These are phyloP conservation scores for Hyaloscypha hepaticicola DNA, from an alignment of 495 filamentous ascomycete genomes.

Conservation along the genomic window DNA sequence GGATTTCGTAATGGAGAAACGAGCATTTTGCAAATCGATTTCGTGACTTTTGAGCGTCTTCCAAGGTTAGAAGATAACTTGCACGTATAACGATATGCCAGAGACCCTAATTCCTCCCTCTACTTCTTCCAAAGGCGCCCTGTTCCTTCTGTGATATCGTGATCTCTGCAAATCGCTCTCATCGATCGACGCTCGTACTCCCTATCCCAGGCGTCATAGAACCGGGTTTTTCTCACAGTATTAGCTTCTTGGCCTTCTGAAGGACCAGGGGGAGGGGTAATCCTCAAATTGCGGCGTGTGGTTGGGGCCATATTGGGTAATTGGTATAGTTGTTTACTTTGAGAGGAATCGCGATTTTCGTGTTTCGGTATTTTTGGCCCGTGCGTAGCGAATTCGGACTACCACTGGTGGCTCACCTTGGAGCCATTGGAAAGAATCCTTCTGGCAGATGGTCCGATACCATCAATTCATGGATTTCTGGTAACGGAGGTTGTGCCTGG, in stretches of 20 bases:
- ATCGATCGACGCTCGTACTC: background rate
- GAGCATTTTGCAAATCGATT: background rate
- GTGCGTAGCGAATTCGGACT: background rate
- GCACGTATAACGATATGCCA: background rate
- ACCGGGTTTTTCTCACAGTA: background rate
- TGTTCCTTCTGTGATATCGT: background rate
- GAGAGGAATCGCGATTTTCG: background rate
- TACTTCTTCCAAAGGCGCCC: background rate
- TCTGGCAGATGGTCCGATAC: no score
- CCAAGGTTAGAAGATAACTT: background rate
- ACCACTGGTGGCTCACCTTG: no score
- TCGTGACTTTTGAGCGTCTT: background rate
- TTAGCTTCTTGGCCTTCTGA: background rate
- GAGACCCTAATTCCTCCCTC: background rate
- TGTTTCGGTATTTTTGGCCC: background rate
- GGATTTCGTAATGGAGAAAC: constrained; percentile 7
- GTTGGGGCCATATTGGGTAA: background rate
- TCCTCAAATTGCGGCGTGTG: background rate
- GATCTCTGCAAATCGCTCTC: background rate
- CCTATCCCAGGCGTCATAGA: background rate
- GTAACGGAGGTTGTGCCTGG: no score
- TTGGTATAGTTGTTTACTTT: background rate
- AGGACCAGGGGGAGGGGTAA: background rate
- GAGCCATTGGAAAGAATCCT: no score
- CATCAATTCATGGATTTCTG: no score